Evolutionary conservation across 2,329 filamentous ascomycete genomes (phyloP), one percentile per base, ranked within the genome.

Genomic region (Parafenestella ontariensis): DNA sequence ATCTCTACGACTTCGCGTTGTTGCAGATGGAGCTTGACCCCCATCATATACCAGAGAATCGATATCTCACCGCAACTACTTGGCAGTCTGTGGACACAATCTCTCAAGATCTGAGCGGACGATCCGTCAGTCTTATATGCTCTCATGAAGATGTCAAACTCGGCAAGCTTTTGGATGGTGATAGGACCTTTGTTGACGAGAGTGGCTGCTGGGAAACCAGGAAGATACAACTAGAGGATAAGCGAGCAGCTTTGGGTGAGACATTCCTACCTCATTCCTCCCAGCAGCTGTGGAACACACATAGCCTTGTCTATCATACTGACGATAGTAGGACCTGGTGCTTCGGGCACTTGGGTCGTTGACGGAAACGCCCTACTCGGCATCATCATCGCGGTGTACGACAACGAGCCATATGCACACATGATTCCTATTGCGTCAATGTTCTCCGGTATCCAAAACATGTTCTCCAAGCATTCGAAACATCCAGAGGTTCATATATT

Each of bases 261-360:
- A 34, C 5, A 11, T 34, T n/a, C n/a, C n/a, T n/a, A n/a, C n/a
- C n/a, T n/a, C n/a, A n/a, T n/a, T n/a, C n/a, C n/a, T n/a, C n/a
- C n/a, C n/a, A n/a, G n/a, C n/a, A n/a, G n/a, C n/a, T n/a, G n/a
- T n/a, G n/a, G n/a, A n/a, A n/a, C n/a, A n/a, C 31, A 6, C 31
- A 15, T 6, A 15, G 31, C 31, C 31, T 17, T 34, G 31, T 23
- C 18, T 10, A 21, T 15, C 29, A n/a, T 43, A 26, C n/a, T 46
- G 23, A 46, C 26, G 31, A 18, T 26, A 39, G 11, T 28, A 59
- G 53, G 36, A 17, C 15, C 24, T 8, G 53, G 56, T 15, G 11
- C 41, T 9, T 59, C 53, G 6, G 56, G 56, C 8, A 49, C 49
- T n/a, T 59, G 56, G 52, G 53, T 59, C 10, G 53, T 56, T 15